Base-by-base conservation (phyloP, 257 asterid genomes). In the Handroanthus guayacan region DNA sequence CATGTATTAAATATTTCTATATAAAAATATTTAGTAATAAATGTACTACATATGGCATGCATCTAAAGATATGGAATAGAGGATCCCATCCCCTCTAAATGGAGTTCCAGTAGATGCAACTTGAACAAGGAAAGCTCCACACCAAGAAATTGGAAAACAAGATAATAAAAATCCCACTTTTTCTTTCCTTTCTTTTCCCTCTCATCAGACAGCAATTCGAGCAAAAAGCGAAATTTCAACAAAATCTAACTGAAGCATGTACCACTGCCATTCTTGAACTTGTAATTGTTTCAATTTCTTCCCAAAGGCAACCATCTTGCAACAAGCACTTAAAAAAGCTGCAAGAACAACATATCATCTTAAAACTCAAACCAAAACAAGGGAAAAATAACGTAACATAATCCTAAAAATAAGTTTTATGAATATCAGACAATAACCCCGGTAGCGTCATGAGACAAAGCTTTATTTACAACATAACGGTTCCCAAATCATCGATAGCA, bases 221-320 rank as follows among this genome's bases (percentile, higher is more conserved):
- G 6, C 37, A 45, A 39, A 9, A 16, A 50, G 48, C 10, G 16
- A 48, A 67, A 20, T 18, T 17, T 9, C 55, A 66, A 18, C 36
- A 16, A 16, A 54, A n/a, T 4, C 6, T n/a, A 1, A 51, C 12
- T 5, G 48, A 37, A 55, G 20, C 79, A 25, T 25, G 31, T 81
- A 87, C 89, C 87, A 76, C 71, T 81, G 86, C 92, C 92, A 88
- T 48, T 84, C 89, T 39, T 85, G 87, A 77, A 82, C 72, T 76
- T 82, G 87, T 41, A 77, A 64, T 36, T 78, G 73, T 51, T 80
- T 88, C 85, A 85, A 71, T 47, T 82, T 86, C 62, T 88, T 84
- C 52, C 89, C 90, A 50, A 84, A 87, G 17, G 89, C 92, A 72
- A 87, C 89, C 88, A 87, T 83, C 78, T 77, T 74, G 68, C 57